Conservation (phyloP, 345 rosid species). For the Dovyalis caffra region DNA sequence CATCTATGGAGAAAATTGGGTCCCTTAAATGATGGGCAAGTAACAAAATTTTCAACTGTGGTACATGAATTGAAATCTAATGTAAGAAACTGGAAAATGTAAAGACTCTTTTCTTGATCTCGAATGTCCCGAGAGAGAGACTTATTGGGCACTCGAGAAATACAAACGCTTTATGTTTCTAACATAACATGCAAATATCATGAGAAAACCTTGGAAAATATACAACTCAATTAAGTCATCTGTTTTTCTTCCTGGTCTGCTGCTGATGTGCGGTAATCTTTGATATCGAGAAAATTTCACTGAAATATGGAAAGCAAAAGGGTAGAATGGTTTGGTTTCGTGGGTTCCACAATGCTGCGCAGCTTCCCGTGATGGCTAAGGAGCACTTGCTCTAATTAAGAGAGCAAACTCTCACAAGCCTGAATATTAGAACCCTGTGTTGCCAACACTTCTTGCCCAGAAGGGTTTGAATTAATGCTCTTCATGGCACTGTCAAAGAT, state of each 20-base stretch:
- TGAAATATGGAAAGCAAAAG: background rate
- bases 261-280: background rate
- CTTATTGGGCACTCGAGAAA: conserved; percentile 1
- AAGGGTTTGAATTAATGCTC: conserved; percentile 23
- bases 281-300: background rate
- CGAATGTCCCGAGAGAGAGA: background rate
- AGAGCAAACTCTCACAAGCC: conserved; percentile 37
- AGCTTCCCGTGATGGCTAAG: background rate
- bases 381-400: background rate
- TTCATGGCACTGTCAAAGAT: conserved; percentile 27
- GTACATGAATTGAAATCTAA: conserved; percentile 1
- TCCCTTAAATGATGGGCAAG: background rate
- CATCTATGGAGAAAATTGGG: background rate
- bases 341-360: background rate
- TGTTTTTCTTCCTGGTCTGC: conserved; percentile 8
- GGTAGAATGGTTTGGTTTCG: background rate
- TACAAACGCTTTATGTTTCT: conserved; percentile 6
- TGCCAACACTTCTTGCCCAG: conserved; percentile 33
- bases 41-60: conserved; percentile 1
- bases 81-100: background rate
- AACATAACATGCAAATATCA: conserved; percentile 7
- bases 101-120: background rate
- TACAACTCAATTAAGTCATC: conserved; percentile 20
- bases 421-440: conserved; percentile 25
- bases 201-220: background rate